phyloP scores from a whole-genome alignment of 805 yeast species.

The Starmerella bacillaris region DNA sequence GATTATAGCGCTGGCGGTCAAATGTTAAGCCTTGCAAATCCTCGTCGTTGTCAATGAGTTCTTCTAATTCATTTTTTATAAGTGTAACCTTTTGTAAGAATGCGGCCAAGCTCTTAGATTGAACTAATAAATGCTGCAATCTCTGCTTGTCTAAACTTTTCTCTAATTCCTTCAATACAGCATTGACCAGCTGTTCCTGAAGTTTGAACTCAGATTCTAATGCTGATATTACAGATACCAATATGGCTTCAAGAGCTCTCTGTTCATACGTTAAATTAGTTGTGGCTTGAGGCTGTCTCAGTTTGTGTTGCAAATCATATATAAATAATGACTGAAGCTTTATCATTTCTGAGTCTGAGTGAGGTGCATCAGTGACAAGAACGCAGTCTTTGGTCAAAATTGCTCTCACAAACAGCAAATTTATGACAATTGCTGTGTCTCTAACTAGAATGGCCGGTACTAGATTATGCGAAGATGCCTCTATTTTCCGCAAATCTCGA shows the following conservation, averaged over 20 bases:
- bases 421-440: constrained; percentile 57
- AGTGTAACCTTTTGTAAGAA: constrained; percentile 70
- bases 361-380: constrained; percentile 55
- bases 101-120: constrained; percentile 65
- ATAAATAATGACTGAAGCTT: constrained; percentile 57
- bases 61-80: constrained; percentile 71
- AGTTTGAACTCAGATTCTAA: constrained; percentile 75
- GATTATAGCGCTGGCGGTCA: background rate
- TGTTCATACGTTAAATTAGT: constrained; percentile 66
- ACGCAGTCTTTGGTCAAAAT: constrained; percentile 65
- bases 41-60: constrained; percentile 72
- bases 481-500: constrained; percentile 78
- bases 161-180: constrained; percentile 62
- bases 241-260: constrained; percentile 73
- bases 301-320: constrained; percentile 58
- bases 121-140: constrained; percentile 59
- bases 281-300: constrained; percentile 27
- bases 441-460: constrained; percentile 81
- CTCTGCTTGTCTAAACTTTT: constrained; percentile 63
- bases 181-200: constrained; percentile 56
- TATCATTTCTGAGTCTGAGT: constrained; percentile 33
- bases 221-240: constrained; percentile 61
- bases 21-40: constrained; percentile 58
- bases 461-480: constrained; percentile 60
- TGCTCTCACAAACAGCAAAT: constrained; percentile 75